phyloP scores from a whole-genome alignment of 768 basidiomycete genomes.

The Sarcodon aspratus region DNA sequence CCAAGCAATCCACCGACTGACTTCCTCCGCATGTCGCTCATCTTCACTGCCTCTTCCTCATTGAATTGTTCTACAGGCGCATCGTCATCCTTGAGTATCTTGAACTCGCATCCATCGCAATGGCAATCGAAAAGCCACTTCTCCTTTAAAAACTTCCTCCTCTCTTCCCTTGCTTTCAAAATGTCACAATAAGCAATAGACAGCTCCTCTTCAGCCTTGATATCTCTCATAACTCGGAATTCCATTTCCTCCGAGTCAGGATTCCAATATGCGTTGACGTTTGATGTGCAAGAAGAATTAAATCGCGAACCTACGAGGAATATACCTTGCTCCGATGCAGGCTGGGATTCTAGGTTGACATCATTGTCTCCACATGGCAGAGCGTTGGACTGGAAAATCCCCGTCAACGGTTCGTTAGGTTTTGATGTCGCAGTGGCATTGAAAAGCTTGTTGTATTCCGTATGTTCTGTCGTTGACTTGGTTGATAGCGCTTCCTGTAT shows the following conservation, averaged over 20 bases:
- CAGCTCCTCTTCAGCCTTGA: constrained; percentile 17
- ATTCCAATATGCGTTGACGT: constrained; percentile 17
- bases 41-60: constrained; percentile 8
- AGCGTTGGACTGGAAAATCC: constrained; percentile 19
- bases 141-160: constrained; percentile 8
- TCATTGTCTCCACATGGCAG: constrained; percentile 9
- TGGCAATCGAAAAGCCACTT: constrained; percentile 13
- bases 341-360: not conserved
- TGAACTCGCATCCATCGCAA: constrained; percentile 11
- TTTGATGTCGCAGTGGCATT: constrained; percentile 13
- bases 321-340: constrained; percentile 7
- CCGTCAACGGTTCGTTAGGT: constrained; percentile 1
- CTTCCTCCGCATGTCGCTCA: constrained; percentile 12
- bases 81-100: too few relatives aligned
- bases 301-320: constrained; percentile 18
- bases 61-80: too few relatives aligned
- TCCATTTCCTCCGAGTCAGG: constrained; percentile 8
- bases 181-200: constrained; percentile 16
- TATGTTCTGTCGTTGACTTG: too few relatives aligned
- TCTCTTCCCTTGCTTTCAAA: constrained; percentile 8
- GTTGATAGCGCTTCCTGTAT: constrained; percentile 12
- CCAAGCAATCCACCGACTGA: constrained; percentile 9
- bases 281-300: constrained; percentile 20
- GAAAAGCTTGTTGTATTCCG: constrained; percentile 15
- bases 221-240: constrained; percentile 15